Base-by-base conservation (phyloP, 805 yeast genomes). In the Barnettozyma siamensis region DNA sequence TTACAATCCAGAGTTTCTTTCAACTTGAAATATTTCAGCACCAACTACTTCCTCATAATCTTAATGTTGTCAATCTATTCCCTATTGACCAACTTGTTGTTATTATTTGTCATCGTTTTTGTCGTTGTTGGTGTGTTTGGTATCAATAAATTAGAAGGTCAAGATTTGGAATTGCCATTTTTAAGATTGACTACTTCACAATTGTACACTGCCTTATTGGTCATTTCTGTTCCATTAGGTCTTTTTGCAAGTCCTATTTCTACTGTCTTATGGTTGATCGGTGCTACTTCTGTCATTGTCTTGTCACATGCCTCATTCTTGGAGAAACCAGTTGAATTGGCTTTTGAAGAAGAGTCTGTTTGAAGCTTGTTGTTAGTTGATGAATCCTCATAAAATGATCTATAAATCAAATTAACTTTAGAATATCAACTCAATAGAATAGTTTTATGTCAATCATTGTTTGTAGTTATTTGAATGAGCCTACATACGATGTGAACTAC, bases 271-370 rank as follows among this genome's bases (percentile, higher is more conserved):
- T 93, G 98, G 98, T 75, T 91, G 52, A 74, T 84, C 52, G 93
- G 95, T 53, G 85, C 95, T 13, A 81, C 93, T 31, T 82, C 83
- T 21, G 82, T 82, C 36, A 62, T 83, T 29, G 85, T 91, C 31
- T 66, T 88, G 35, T 74, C 88, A 3, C 99, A 93, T 63, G 99
- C 97, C 35, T 71, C 89, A 3, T 69, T 91, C 48, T 72, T 93
- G 76, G 98, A 93, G 59, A 93, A 91, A 66, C 99, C 99, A 17
- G 81, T 89, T 46, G 98, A 93, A 67, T 80, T 91, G 30, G 89
- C 91, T 16, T 93, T 91, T 59, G 93, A 88, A 58, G 96, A 88
- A 60, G 87, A 83, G 44, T 15, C 30, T 33, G 38, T 32, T 27
- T 39, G 13, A 26, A 11, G 6, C n/a, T 5, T 8, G 12, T 7